phyloP scores from a whole-genome alignment of 495 filamentous ascomycete species.

The Astrocystis sublimbata region DNA sequence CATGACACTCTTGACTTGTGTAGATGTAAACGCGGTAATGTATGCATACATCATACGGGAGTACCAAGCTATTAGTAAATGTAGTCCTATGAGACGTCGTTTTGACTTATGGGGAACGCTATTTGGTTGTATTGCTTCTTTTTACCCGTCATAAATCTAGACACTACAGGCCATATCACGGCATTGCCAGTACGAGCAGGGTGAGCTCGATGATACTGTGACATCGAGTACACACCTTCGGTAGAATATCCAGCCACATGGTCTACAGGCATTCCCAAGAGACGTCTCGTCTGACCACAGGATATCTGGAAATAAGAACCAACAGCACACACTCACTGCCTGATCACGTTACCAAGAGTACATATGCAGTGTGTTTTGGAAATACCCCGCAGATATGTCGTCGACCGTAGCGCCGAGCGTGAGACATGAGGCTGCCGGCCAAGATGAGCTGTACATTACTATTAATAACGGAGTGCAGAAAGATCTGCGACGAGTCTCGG shows the following conservation, averaged over 20 bases:
- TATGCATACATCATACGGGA: no score
- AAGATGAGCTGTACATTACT: not conserved
- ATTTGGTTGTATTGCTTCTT: not conserved
- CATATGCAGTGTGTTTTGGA: not conserved
- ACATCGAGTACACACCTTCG: not conserved
- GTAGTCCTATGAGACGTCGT: no score
- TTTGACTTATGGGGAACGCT: no score
- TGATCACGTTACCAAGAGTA: not conserved
- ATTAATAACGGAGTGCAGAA: not conserved
- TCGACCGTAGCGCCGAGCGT: not conserved
- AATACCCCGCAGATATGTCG: not conserved
- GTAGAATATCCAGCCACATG: not conserved
- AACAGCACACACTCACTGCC: not conserved
- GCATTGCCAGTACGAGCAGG: no score
- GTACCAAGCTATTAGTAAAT: no score
- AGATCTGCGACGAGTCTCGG: not conserved
- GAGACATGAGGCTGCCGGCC: not conserved
- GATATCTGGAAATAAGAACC: not conserved
- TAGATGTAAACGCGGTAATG: no score
- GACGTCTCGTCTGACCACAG: not conserved
- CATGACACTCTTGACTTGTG: no score
- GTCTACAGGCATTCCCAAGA: not conserved
- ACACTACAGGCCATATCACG: not conserved
- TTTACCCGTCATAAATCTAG: not conserved
- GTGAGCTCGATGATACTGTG: not conserved